phyloP scores from a whole-genome alignment of 108 stramenopile genomes.

The Schizochytrium sp. region DNA sequence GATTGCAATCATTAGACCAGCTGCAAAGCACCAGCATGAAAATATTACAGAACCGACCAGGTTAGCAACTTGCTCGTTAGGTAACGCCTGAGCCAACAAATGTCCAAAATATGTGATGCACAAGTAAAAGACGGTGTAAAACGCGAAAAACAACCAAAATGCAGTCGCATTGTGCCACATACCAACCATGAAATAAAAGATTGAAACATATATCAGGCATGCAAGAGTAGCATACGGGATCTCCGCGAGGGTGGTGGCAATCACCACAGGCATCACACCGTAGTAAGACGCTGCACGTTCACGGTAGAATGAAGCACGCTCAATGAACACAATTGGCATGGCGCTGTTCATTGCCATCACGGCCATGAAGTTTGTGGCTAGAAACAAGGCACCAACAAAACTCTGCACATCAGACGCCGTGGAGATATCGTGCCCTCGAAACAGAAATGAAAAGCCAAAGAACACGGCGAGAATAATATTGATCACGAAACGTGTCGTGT shows the following conservation, averaged over 20 bases:
- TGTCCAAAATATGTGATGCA: conserved; percentile 24
- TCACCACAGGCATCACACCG: not conserved
- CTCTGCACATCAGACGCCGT: not conserved
- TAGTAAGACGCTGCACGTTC: conserved; percentile 76
- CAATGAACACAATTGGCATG: conserved; percentile 71
- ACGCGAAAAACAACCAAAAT: not conserved
- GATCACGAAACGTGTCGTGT: conserved; percentile 65
- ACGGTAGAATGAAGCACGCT: conserved; percentile 76
- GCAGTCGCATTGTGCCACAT: conserved; percentile 11
- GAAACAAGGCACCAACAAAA: not conserved
- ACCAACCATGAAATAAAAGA: conserved; percentile 56
- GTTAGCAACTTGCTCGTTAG: conserved; percentile 38
- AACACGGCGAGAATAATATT: conserved; percentile 67
- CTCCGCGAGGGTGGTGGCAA: conserved; percentile 48
- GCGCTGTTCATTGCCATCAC: conserved; percentile 68
- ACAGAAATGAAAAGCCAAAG: conserved; percentile 68
- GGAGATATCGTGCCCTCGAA: not conserved
- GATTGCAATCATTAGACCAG: conserved; percentile 25
- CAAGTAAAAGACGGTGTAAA: not conserved
- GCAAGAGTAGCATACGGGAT: not conserved
- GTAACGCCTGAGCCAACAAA: not conserved
- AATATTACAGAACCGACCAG: not conserved
- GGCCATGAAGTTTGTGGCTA: conserved; percentile 66
- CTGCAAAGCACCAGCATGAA: not conserved
- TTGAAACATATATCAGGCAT: not conserved